A percentile compares a stretch with the other conserved stretches of the same genome.
Evolutionary conservation across 2,329 filamentous ascomycete species (phyloP).

Genomic region (Neurospora sp.): DNA sequence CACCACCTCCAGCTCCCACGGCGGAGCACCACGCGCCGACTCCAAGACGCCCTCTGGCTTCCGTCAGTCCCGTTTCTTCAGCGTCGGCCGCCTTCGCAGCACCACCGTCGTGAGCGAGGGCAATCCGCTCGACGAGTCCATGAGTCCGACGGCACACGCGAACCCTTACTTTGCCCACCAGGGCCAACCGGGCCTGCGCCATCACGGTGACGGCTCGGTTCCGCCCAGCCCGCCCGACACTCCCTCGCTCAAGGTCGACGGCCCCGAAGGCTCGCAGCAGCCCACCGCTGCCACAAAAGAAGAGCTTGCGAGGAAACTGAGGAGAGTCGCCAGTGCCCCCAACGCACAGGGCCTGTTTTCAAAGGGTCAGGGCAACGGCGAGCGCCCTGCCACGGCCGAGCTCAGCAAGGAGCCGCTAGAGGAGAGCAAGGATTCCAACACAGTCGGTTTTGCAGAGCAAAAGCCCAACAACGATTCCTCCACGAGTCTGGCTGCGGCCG

Average conservation of each 20-base stretch:
- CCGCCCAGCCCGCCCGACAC: slow-evolving; percentile 90
- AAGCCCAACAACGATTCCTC: slow-evolving; percentile 31
- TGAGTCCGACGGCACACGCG: slow-evolving; percentile 86
- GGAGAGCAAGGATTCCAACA: slow-evolving; percentile 41
- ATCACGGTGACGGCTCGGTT: slow-evolving; percentile 89
- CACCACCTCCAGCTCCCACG: slow-evolving; percentile 10
- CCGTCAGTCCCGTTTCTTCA: slow-evolving; percentile 82
- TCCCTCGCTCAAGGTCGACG: slow-evolving; percentile 65
- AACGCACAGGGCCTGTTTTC: slow-evolving; percentile 90
- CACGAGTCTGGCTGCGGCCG: slow-evolving; percentile 30
- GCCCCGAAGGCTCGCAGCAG: slow-evolving; percentile 55
- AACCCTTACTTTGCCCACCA: slow-evolving; percentile 98
- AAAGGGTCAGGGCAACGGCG: slow-evolving; percentile 42
- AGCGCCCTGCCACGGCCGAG: slow-evolving; percentile 76
- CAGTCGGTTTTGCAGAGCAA: slow-evolving; percentile 36
- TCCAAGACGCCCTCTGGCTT: slow-evolving; percentile 50
- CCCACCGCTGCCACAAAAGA: slow-evolving; percentile 77
- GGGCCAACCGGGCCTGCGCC: slow-evolving; percentile 82
- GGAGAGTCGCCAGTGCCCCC: slow-evolving; percentile 89
- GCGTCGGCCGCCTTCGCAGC: slow-evolving; percentile 78
- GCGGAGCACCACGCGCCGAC: slow-evolving; percentile 39
- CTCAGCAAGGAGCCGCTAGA: slow-evolving; percentile 72
- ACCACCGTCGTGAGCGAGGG: slow-evolving; percentile 89
- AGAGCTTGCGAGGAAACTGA: slow-evolving; percentile 83
- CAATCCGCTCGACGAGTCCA: slow-evolving; percentile 75